These are phyloP conservation scores for Saprolegnia parasitica DNA, from an alignment of 352 stramenopile species.

Conservation along the genomic window DNA sequence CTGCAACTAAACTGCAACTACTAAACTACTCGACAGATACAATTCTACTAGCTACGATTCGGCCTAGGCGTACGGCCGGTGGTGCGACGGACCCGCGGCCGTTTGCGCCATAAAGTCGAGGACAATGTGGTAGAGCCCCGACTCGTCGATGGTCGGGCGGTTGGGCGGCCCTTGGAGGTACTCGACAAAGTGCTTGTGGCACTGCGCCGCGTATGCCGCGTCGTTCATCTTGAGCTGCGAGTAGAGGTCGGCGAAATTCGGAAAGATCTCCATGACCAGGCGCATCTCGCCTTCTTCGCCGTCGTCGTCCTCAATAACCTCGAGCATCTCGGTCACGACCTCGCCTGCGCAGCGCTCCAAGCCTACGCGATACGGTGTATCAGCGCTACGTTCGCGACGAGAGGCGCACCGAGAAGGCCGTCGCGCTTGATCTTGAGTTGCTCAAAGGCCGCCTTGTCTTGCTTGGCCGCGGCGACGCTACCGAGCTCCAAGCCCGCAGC, in stretches of 20 bases:
- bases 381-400: background rate
- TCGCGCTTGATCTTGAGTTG: slow-evolving; percentile 78
- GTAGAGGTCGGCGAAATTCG: slow-evolving; percentile 85
- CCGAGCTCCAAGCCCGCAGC: slow-evolving; percentile 53
- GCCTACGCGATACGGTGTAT: slow-evolving; percentile 34
- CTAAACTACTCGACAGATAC: background rate
- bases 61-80: background rate
- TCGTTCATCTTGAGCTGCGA: slow-evolving; percentile 75
- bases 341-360: slow-evolving; percentile 83
- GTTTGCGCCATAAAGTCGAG: slow-evolving; percentile 51
- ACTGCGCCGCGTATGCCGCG: slow-evolving; percentile 76
- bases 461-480: slow-evolving; percentile 69
- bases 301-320: slow-evolving; percentile 76
- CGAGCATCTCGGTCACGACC: slow-evolving; percentile 80
- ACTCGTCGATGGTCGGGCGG: slow-evolving; percentile 62
- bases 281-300: slow-evolving; percentile 73
- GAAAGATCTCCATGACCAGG: slow-evolving; percentile 80
- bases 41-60: background rate
- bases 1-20: slow-evolving; percentile 5
- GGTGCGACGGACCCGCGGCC: background rate
- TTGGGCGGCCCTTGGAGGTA: slow-evolving; percentile 84
- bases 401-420: slow-evolving; percentile 55
- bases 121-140: slow-evolving; percentile 67
- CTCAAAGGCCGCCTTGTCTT: slow-evolving; percentile 73
- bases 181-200: slow-evolving; percentile 78